Evolutionary conservation across 441 rosid genomes (phyloP).

Genomic region (Brassica hybrid): DNA sequence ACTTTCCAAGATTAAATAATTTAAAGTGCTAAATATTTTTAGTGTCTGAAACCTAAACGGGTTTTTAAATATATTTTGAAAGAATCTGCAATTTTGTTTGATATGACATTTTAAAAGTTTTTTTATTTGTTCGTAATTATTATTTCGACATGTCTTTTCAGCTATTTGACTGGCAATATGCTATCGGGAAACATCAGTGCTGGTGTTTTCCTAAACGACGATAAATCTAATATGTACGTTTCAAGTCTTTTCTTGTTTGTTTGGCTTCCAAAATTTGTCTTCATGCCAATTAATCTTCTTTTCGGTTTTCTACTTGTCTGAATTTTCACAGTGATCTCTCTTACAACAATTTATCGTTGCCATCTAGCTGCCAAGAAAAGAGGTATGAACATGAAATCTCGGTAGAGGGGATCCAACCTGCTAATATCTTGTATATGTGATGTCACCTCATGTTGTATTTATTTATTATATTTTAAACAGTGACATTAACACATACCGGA

Average conservation of each 20-base stretch:
- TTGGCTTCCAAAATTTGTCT: background rate
- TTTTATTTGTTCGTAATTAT: background rate
- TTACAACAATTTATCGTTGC: constrained; percentile 62
- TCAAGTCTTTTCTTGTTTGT: background rate
- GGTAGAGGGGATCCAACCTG: background rate
- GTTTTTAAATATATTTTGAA: background rate
- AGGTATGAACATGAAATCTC: constrained; percentile 4
- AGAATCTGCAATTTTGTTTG: background rate
- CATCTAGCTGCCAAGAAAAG: constrained; percentile 58
- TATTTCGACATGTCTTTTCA: constrained; percentile 28
- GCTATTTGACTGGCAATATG: constrained; percentile 67
- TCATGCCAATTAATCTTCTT: background rate
- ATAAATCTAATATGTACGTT: constrained; percentile 30
- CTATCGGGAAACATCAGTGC: constrained; percentile 62
- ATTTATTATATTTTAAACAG: background rate
- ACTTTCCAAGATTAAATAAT: background rate
- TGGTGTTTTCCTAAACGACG: constrained; percentile 19
- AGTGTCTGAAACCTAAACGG: background rate
- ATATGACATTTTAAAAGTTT: background rate
- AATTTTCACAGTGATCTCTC: constrained; percentile 68
- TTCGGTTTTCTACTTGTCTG: background rate
- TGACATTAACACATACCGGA: constrained; percentile 18
- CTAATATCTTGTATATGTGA: background rate
- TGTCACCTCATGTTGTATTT: background rate
- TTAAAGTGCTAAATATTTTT: background rate